Conservation (phyloP, 2,329 filamentous ascomycete species). For the Ilyonectria mors-panacis region DNA sequence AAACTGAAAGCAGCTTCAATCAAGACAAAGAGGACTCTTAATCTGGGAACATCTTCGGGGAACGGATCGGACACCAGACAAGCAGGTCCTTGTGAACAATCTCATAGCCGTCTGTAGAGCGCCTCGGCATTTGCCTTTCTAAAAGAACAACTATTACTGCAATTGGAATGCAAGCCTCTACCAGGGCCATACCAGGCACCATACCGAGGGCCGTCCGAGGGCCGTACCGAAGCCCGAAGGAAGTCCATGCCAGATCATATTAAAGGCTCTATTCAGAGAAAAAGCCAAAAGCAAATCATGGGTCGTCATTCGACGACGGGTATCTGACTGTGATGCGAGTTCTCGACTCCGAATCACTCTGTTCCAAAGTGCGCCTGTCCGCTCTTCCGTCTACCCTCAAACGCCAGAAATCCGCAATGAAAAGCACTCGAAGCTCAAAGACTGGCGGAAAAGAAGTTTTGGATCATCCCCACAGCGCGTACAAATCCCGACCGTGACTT, state of each 20-base stretch:
- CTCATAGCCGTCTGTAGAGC: too few species aligned
- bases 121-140: background rate
- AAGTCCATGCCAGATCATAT: background rate
- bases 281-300: background rate
- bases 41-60: too few species aligned
- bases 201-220: background rate
- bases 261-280: background rate
- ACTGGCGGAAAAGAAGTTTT: background rate
- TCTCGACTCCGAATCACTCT: background rate
- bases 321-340: background rate
- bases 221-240: background rate
- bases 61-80: too few species aligned
- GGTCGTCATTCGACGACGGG: background rate
- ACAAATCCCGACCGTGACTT: background rate
- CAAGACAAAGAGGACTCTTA: too few species aligned
- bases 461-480: background rate
- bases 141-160: background rate
- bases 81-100: too few species aligned
- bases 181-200: background rate
- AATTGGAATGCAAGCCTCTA: background rate
- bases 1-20: too few species aligned
- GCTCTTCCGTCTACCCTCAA: background rate
- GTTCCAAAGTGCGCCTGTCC: background rate
- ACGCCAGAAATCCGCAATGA: slow-evolving; percentile 1
- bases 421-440: background rate